Evolutionary conservation across 108 stramenopile species (phyloP).

Genomic region (Pseudonitzschia delicatissima): DNA sequence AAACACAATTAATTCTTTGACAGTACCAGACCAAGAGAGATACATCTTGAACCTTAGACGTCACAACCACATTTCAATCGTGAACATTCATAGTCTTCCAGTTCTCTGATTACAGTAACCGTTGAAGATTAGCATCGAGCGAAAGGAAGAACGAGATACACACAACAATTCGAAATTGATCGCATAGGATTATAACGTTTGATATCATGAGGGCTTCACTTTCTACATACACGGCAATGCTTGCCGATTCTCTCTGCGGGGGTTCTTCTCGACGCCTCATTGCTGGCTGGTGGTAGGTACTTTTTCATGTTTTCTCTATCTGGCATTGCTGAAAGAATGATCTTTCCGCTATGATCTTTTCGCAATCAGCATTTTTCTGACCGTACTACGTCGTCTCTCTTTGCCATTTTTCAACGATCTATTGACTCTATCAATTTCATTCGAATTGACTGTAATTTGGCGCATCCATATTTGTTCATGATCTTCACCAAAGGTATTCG

Average conservation of each 20-base stretch:
- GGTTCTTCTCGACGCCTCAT: constrained; percentile 82
- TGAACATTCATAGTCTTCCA: no score
- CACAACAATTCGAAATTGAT: not conserved
- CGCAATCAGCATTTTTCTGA: not conserved
- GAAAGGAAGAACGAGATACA: no score
- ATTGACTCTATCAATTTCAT: not conserved
- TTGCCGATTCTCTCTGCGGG: constrained; percentile 67
- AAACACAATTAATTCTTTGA: no score
- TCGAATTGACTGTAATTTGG: not conserved
- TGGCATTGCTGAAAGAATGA: not conserved
- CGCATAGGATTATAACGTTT: no score
- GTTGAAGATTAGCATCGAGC: no score
- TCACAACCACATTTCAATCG: no score
- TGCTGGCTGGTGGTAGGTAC: constrained; percentile 90
- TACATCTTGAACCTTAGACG: not conserved
- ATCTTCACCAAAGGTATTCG: constrained; percentile 61
- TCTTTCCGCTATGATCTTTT: not conserved
- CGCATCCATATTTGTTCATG: no score
- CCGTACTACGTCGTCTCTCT: not conserved
- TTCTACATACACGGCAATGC: constrained; percentile 56
- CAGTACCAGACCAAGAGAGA: no score
- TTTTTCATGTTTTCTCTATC: not conserved
- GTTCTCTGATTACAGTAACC: no score
- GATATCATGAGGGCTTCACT: constrained; percentile 38
- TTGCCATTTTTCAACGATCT: not conserved